Conservation (phyloP, 805 yeast species). For the Blastobotrys americana region DNA sequence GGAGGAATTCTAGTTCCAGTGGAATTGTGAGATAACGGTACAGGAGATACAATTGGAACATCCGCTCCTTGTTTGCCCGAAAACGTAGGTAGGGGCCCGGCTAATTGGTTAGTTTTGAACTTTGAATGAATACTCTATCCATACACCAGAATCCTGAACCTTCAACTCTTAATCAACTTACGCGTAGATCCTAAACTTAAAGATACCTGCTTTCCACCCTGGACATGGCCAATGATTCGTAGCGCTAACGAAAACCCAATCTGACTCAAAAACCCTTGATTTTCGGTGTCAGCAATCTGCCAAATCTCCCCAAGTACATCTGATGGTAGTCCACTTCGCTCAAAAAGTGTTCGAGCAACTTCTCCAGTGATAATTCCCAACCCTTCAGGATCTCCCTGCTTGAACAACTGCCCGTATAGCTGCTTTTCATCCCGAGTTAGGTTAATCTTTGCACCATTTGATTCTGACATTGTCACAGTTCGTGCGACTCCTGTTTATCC, state of each 20-base stretch:
- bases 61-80: not conserved
- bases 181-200: conserved; percentile 38
- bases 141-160: conserved; percentile 27
- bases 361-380: conserved; percentile 85
- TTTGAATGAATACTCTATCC: conserved; percentile 45
- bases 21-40: conserved; percentile 5
- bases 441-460: conserved; percentile 11
- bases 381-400: conserved; percentile 67
- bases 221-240: conserved; percentile 84
- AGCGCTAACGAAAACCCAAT: conserved; percentile 77
- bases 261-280: conserved; percentile 76
- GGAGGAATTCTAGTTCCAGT: conserved; percentile 27
- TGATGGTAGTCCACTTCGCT: conserved; percentile 77
- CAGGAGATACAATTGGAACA: conserved; percentile 14
- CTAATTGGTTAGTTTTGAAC: conserved; percentile 15
- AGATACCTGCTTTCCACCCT: conserved; percentile 57
- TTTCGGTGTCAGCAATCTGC: conserved; percentile 88
- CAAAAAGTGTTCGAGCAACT: conserved; percentile 72
- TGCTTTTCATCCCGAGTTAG: conserved; percentile 71
- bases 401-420: conserved; percentile 68
- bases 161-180: not conserved
- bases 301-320: conserved; percentile 80
- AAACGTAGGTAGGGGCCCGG: conserved; percentile 30
- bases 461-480: too few species aligned
- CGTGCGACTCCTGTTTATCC: too few species aligned